phyloP scores from a whole-genome alignment of 768 basidiomycete genomes.

The Rhizopogon vulgaris region DNA sequence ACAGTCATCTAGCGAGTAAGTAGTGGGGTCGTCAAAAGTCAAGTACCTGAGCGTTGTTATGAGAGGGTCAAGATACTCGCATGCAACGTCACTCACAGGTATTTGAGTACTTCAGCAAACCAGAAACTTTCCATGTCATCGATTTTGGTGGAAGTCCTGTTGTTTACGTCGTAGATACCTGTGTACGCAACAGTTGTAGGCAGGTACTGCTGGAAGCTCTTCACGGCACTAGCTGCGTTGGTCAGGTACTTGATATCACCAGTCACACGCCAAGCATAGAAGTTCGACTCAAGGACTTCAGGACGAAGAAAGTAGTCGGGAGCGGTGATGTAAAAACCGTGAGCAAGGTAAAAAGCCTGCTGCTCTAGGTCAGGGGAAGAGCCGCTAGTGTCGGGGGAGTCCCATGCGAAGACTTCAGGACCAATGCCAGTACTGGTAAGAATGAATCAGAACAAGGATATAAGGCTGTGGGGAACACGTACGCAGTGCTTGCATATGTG shows the following conservation, averaged over 20 bases:
- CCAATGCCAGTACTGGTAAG: constrained; percentile 63
- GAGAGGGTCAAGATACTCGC: background rate
- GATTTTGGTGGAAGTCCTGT: constrained; percentile 34
- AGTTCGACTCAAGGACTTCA: constrained; percentile 76
- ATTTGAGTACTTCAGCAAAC: constrained; percentile 74
- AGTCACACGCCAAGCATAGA: constrained; percentile 71
- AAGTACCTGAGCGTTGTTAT: constrained; percentile 42
- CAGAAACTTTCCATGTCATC: constrained; percentile 66
- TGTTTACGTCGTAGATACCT: constrained; percentile 52
- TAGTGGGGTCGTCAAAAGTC: constrained; percentile 66
- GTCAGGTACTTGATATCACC: constrained; percentile 65
- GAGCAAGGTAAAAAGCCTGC: constrained; percentile 48
- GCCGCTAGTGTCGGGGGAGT: constrained; percentile 53
- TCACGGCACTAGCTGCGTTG: constrained; percentile 52
- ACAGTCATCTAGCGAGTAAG: constrained; percentile 62
- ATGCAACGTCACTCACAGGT: constrained; percentile 38
- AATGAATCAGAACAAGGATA: constrained; percentile 1
- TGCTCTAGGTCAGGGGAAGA: constrained; percentile 23
- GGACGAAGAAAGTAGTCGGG: constrained; percentile 60
- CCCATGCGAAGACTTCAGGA: constrained; percentile 58
- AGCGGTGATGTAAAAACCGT: constrained; percentile 61
- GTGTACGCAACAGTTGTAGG: constrained; percentile 42
- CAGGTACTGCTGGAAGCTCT: constrained; percentile 54
- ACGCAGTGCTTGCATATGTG: constrained; percentile 70
- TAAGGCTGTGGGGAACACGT: constrained; percentile 13